phyloP scores from a whole-genome alignment of 305 asterid species.

The Fraxinus ornus region DNA sequence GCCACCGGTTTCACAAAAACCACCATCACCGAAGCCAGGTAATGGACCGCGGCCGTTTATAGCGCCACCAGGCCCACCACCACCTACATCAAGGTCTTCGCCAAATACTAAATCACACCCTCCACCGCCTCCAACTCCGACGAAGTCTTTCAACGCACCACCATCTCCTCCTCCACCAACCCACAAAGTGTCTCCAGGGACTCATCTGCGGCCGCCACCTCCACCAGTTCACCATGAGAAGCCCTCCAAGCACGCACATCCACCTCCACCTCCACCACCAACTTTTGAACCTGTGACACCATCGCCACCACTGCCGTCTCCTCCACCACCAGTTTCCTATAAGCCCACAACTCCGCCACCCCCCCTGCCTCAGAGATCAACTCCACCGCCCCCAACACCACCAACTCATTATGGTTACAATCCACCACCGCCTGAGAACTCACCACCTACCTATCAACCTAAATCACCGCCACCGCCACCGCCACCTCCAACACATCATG shows the following conservation, averaged over 20 bases:
- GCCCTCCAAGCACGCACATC: background rate
- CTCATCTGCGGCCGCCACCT: conserved; percentile 36
- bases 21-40: conserved; percentile 25
- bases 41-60: background rate
- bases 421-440: conserved; percentile 22
- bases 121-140: conserved; percentile 34
- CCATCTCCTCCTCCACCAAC: conserved; percentile 35
- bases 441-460: conserved; percentile 24
- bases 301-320: conserved; percentile 12
- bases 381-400: conserved; percentile 30
- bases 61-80: background rate
- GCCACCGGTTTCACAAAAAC: conserved; percentile 8
- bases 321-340: background rate
- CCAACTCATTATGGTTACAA: conserved; percentile 25
- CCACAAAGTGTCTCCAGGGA: conserved; percentile 31
- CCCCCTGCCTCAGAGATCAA: conserved; percentile 5
- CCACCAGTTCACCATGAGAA: conserved; percentile 15
- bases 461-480: conserved; percentile 26
- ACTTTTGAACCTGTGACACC: background rate
- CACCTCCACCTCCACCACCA: conserved; percentile 16
- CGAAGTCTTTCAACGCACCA: conserved; percentile 13
- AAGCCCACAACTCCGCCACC: conserved; percentile 13
- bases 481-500: conserved; percentile 15
- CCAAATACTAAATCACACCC: conserved; percentile 30
- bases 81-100: conserved; percentile 30